phyloP scores from a whole-genome alignment of 73 alveolate genomes.

The Tetrahymena malaccensis region DNA sequence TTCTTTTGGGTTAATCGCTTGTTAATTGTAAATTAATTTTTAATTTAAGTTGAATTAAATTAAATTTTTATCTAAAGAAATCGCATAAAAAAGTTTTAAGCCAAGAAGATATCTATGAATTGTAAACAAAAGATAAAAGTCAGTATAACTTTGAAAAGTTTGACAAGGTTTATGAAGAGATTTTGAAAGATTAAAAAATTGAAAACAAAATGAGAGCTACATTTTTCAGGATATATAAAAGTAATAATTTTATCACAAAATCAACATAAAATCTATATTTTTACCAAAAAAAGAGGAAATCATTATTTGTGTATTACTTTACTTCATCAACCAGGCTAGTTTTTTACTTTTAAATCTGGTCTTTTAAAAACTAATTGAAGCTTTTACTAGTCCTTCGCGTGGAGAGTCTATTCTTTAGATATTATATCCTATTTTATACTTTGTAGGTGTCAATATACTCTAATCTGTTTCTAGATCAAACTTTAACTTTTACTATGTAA shows the following conservation, averaged over 20 bases:
- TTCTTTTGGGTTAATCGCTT: neutral
- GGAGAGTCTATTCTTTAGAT: neutral
- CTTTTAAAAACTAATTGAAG: neutral
- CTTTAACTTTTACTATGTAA: neutral
- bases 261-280: neutral
- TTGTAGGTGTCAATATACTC: neutral
- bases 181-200: neutral
- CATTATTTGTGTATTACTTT: neutral
- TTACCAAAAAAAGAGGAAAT: neutral
- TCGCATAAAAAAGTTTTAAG: neutral
- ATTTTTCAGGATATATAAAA: neutral
- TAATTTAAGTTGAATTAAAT: too few relatives aligned
- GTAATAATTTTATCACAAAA: neutral
- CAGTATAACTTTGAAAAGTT: neutral
- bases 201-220: neutral
- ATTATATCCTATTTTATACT: neutral
- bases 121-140: neutral
- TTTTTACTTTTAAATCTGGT: neutral
- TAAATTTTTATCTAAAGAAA: neutral
- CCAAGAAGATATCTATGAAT: neutral
- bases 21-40: neutral
- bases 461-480: neutral
- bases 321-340: neutral
- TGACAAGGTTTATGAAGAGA: neutral
- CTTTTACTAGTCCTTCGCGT: neutral